Evolutionary conservation across 202 grass and related monocot genomes (phyloP).

Genomic region (Setaria viridis): DNA sequence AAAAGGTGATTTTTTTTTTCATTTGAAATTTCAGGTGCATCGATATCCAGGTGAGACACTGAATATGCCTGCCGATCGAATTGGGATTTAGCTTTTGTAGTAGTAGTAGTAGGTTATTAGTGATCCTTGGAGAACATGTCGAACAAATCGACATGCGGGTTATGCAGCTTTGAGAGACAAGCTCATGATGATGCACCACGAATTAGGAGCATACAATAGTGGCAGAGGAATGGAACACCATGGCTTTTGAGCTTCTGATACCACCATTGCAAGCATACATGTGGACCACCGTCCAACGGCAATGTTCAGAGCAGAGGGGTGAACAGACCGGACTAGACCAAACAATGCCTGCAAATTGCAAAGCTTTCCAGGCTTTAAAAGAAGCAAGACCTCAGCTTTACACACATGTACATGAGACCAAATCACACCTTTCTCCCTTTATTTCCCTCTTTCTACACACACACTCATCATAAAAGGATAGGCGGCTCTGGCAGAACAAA

Average conservation of each 20-base stretch:
- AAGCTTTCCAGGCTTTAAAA: constrained; percentile 73
- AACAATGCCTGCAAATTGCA: constrained; percentile 44
- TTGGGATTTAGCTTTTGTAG: neutral
- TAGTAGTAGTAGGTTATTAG: neutral
- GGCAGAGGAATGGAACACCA: constrained; percentile 45
- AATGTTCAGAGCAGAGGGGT: constrained; percentile 41
- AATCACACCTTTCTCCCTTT: constrained; percentile 49
- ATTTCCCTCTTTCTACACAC: neutral
- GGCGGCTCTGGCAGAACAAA: constrained; percentile 32
- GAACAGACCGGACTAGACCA: constrained; percentile 33
- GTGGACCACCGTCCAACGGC: constrained; percentile 32
- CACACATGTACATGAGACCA: constrained; percentile 58
- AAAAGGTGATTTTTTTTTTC: neutral
- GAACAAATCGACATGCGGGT: constrained; percentile 30
- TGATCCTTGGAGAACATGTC: constrained; percentile 25
- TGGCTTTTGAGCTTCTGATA: constrained; percentile 49
- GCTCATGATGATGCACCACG: constrained; percentile 54
- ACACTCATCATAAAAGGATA: constrained; percentile 37
- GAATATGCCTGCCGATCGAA: neutral
- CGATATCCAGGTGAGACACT: constrained; percentile 17
- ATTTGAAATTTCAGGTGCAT: neutral
- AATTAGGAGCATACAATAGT: constrained; percentile 49
- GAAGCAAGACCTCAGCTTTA: constrained; percentile 54
- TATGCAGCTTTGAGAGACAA: constrained; percentile 43
- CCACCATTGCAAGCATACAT: constrained; percentile 18